Evolutionary conservation across 83 land plant species (phyloP).

Genomic region (Picea mariana): DNA sequence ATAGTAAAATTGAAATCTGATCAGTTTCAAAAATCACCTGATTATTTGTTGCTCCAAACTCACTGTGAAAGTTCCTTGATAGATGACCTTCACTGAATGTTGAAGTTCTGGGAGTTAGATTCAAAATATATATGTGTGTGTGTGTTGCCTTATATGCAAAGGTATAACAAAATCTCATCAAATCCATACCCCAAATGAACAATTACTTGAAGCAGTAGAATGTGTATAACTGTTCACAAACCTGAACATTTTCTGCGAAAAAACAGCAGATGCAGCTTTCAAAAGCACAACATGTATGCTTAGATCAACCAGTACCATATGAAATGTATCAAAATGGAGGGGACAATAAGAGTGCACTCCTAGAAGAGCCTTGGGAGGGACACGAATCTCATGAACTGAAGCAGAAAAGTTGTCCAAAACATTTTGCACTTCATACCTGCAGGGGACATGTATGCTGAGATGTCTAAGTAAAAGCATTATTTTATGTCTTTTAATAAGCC

Average conservation of each 20-base stretch:
- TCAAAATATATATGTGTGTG: background rate
- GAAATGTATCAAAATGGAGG: conserved; percentile 82
- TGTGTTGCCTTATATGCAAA: background rate
- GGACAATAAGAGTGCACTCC: conserved; percentile 90
- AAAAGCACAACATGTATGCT: conserved; percentile 61
- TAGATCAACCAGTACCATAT: conserved; percentile 76
- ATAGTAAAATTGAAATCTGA: background rate
- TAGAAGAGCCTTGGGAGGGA: conserved; percentile 75
- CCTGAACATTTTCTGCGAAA: conserved; percentile 45
- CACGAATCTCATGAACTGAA: conserved; percentile 76
- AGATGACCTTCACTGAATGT: conserved; percentile 12
- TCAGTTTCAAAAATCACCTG: conserved; percentile 6
- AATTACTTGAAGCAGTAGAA: background rate
- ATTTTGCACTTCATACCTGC: conserved; percentile 39
- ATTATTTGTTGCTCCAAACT: background rate
- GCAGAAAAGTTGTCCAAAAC: conserved; percentile 47
- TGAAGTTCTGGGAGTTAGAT: background rate
- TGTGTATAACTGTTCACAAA: conserved; percentile 29
- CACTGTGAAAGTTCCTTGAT: background rate
- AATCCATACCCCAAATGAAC: background rate
- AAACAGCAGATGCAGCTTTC: conserved; percentile 34
- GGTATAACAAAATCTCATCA: background rate
- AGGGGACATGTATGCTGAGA: conserved; percentile 51
- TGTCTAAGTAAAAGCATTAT: conserved; percentile 10
- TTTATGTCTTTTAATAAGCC: background rate